Evolutionary conservation across 768 basidiomycete species (phyloP).

Genomic region (Rickenella mellea): DNA sequence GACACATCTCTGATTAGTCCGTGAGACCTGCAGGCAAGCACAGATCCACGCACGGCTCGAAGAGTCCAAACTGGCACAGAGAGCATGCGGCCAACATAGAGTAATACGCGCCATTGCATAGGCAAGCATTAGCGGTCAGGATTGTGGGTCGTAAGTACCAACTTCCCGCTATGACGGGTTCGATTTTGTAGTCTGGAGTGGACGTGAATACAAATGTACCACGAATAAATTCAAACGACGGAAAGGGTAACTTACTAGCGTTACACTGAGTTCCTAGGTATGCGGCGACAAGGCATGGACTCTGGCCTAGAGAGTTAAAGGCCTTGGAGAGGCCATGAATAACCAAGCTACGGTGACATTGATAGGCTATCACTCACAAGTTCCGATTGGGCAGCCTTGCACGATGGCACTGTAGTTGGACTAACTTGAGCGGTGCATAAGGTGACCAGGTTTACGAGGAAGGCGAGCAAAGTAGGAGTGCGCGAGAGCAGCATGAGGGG

Average conservation of each 20-base stretch:
- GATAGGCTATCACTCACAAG: too few species aligned
- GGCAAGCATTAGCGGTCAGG: neutral
- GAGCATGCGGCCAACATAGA: neutral
- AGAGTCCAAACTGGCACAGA: neutral
- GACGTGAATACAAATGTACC: neutral
- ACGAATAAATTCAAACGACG: constrained; percentile 16
- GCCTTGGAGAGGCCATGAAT: too few species aligned
- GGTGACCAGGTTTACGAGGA: too few species aligned
- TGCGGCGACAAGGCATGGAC: constrained; percentile 35
- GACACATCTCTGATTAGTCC: neutral
- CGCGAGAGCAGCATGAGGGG: too few species aligned
- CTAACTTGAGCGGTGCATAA: too few species aligned
- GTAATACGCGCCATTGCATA: neutral
- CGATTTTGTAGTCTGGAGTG: neutral
- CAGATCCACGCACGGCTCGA: neutral
- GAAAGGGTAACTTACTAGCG: too few species aligned
- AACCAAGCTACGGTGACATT: too few species aligned
- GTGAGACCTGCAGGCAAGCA: neutral
- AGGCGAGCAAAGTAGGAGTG: too few species aligned
- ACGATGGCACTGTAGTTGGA: too few species aligned
- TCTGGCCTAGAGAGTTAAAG: constrained; percentile 28
- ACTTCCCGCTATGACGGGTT: neutral
- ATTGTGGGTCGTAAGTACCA: neutral
- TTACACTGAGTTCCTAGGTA: constrained; percentile 32
- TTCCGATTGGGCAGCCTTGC: too few species aligned